A percentile compares a stretch with the other conserved stretches of the same genome.
Conservation (phyloP, 2,329 filamentous ascomycete genomes). For the Clonostachys solani region DNA sequence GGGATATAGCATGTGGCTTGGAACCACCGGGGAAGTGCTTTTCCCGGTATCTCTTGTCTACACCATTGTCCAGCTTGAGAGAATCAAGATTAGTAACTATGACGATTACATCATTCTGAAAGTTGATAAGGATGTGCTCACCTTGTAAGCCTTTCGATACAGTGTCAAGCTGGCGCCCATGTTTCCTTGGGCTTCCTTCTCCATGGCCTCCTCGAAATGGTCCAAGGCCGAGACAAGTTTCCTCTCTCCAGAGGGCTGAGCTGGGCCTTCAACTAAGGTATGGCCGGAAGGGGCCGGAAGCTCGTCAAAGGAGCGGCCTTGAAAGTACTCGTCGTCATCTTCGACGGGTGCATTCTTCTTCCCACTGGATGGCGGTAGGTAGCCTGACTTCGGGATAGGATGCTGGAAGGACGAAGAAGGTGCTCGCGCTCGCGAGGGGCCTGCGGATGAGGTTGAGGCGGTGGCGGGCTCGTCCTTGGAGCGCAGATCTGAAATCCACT, state of each 20-base stretch:
- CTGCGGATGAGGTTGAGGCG: neutral
- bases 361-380: neutral
- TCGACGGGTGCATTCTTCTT: constrained; percentile 6
- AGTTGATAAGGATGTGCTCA: constrained; percentile 29
- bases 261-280: constrained; percentile 2
- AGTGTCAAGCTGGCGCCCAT: constrained; percentile 83
- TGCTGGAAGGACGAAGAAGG: constrained; percentile 1
- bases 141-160: constrained; percentile 87
- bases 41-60: constrained; percentile 83
- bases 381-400: too few relatives aligned
- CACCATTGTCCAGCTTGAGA: constrained; percentile 69
- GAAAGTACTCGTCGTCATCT: constrained; percentile 29
- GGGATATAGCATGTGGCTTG: too few relatives aligned
- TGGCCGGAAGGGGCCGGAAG: constrained; percentile 2
- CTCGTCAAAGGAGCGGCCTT: constrained; percentile 25
- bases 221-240: constrained; percentile 77
- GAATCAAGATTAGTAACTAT: constrained; percentile 6
- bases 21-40: constrained; percentile 76
- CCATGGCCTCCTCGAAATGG: constrained; percentile 87
- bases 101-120: neutral
- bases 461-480: constrained; percentile 21
- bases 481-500: constrained; percentile 80
- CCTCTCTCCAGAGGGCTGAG: constrained; percentile 11
- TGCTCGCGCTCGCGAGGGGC: neutral
- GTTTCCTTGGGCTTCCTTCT: constrained; percentile 80